phyloP scores from a whole-genome alignment of 495 filamentous ascomycete species.

The Trypethelium eluteriae region DNA sequence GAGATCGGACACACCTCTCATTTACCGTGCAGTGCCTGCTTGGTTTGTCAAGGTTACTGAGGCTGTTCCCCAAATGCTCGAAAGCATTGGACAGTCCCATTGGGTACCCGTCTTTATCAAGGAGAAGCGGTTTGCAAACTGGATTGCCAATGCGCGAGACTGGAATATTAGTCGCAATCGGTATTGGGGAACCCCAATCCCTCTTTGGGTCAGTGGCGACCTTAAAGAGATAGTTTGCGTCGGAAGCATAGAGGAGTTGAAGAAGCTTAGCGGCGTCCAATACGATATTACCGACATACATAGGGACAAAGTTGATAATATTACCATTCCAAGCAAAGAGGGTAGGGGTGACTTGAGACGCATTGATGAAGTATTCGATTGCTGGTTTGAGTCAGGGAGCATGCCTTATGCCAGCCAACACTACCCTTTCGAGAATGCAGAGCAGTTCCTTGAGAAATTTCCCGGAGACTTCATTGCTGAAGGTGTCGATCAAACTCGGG shows the following conservation, averaged over 20 bases:
- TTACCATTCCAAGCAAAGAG: conserved; percentile 88
- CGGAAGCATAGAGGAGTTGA: conserved; percentile 79
- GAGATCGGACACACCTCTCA: conserved; percentile 89
- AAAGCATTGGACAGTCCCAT: conserved; percentile 82
- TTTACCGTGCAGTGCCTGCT: conserved; percentile 86
- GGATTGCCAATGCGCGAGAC: conserved; percentile 87
- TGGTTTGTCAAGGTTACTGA: conserved; percentile 89
- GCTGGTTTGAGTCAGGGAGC: conserved; percentile 89
- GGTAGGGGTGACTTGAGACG: conserved; percentile 79
- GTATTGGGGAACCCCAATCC: conserved; percentile 95
- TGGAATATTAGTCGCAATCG: conserved; percentile 96
- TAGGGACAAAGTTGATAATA: conserved; percentile 88
- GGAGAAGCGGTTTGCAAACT: conserved; percentile 78
- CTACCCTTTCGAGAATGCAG: conserved; percentile 78
- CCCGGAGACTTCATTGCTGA: conserved; percentile 97
- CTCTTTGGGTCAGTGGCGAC: conserved; percentile 87
- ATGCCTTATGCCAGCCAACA: conserved; percentile 95
- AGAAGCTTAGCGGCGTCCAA: conserved; percentile 73
- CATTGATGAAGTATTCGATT: conserved; percentile 91
- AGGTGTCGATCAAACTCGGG: conserved; percentile 87
- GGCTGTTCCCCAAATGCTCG: conserved; percentile 82
- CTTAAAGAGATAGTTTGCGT: conserved; percentile 78
- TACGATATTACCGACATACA: conserved; percentile 87
- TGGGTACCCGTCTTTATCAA: conserved; percentile 94
- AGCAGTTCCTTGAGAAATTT: conserved; percentile 73